Percentiles rank a stretch among this genome's conserved stretches.
These are phyloP conservation scores for Monosporascus sp. DNA, from an alignment of 2,329 filamentous ascomycete genomes.

Conservation along the genomic window DNA sequence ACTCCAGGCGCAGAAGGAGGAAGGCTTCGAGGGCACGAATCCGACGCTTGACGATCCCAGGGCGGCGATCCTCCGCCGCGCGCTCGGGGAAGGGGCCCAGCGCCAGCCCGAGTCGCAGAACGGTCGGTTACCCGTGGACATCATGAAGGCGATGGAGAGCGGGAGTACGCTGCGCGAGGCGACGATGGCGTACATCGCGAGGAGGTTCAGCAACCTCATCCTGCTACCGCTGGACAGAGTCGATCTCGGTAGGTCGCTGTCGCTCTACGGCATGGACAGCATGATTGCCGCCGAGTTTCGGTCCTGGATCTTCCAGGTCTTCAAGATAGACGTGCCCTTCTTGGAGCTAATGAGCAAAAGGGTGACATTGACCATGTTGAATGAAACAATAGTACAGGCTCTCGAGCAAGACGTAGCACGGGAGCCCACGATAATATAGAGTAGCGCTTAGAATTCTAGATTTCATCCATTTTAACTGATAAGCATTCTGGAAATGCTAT, in stretches of 20 bases:
- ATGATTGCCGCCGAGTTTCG: constrained; percentile 25
- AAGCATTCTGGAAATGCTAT: no score
- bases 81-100: neutral
- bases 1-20: constrained; percentile 1
- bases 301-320: constrained; percentile 20
- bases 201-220: neutral
- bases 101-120: constrained; percentile 9
- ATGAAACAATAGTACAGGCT: no score
- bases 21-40: constrained; percentile 1
- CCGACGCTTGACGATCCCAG: neutral
- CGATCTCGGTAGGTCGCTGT: constrained; percentile 6
- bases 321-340: constrained; percentile 22
- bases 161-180: constrained; percentile 16
- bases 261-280: constrained; percentile 19
- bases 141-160: neutral
- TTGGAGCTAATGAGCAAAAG: neutral
- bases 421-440: no score
- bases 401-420: no score
- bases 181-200: neutral
- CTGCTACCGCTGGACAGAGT: neutral
- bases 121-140: neutral
- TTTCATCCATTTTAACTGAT: no score
- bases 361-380: no score
- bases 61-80: neutral
- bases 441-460: no score